Evolutionary conservation across 1,284 basidiomycete genomes (phyloP), one percentile per base, ranked within the genome.

Genomic region (Fistulina hepatica): DNA sequence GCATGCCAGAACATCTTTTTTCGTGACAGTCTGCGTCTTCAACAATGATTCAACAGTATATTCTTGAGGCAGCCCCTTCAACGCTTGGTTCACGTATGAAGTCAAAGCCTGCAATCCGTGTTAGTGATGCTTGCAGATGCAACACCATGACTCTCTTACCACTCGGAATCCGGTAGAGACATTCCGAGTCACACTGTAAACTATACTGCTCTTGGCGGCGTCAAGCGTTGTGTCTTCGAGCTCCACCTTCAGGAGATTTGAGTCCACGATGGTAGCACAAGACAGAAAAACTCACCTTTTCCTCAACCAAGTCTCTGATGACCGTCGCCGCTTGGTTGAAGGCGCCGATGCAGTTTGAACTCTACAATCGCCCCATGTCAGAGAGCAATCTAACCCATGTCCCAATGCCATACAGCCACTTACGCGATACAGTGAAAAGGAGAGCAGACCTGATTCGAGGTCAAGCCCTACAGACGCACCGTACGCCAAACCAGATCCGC

Each of bases 401-500:
- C n/a, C n/a, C n/a, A n/a, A n/a, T 5, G 21, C 11, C 31, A 20
- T 17, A 16, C 22, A 3, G 22, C 11, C 8, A 58, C 81, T 44
- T 60, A 86, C 88, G 37, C 85, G 70, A 54, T 91, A 91, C 3
- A 95, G 67, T 6, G 73, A 70, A 61, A 97, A 97, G 41, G 65
- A 77, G 20, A 94, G 64, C 12, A 88, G 60, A 4, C 92, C 90
- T 23, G 81, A 70, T 59, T 98, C 94, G 28, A 80, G 63, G 52
- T 95, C 89, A 15, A 81, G 60, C 2, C 70, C 68, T 35, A 92
- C 74, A 48, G 78, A 77, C 13, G 92, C 90, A 11, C 92, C 92
- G 52, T 99, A 99, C 1, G 95, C 95, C 31, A 97, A 63, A 11
- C 93, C 93, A 37, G 86, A 81, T 3, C 93, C 93, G 40, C 92